Base-by-base conservation (phyloP, 2,329 filamentous ascomycete species). In the Pestalotiopsis fici region DNA sequence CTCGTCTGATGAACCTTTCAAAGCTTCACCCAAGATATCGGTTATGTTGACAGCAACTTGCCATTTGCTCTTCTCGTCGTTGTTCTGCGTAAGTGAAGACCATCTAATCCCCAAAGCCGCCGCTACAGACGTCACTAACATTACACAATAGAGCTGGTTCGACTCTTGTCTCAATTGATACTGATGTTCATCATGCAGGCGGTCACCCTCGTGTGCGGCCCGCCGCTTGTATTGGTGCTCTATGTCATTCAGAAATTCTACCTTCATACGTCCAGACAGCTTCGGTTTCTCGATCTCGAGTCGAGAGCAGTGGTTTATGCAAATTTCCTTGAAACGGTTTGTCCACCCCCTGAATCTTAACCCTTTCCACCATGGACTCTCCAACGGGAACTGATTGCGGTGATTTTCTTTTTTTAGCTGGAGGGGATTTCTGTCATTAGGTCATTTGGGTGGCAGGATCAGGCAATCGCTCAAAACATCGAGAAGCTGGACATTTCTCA, bases 221-320 rank as follows among this genome's bases (percentile, higher is more conserved):
- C 62, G 18, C 13, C 50, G 7, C 31, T 64, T n/a, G 27, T 31
- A 13, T 28, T 35, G 21, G 47, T 55, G 15, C n/a, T 64, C 12
- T 64, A 64, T 39, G 54, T 66, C 57, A 23, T 62, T 6, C 65
- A 66, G 43, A 66, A 66, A 39, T 31, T 61, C 6, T 66, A 66
- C 27, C 57, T 66, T 3, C 28, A 60, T 23, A 66, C 65, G 12
- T 66, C 65, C 15, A 57, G 65, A 5, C 65, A 66, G 28, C 43
- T 66, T 55, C 65, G 65, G 25, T 43, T 50, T 27, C 43, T 66
- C 9, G 65, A 66, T 50, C 15, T 66, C 12, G 65, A 66, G 31
- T 55, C 43, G n/a, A 50, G 57, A 37, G 56, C 65, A 21, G 7
- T 25, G 7, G 62, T 64, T 3, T 31, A 50, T 15, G 54, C 62